Evolutionary conservation across 106 monocot species (phyloP), one percentile per base, ranked within the genome.

Genomic region (Dioscorea dumetorum): DNA sequence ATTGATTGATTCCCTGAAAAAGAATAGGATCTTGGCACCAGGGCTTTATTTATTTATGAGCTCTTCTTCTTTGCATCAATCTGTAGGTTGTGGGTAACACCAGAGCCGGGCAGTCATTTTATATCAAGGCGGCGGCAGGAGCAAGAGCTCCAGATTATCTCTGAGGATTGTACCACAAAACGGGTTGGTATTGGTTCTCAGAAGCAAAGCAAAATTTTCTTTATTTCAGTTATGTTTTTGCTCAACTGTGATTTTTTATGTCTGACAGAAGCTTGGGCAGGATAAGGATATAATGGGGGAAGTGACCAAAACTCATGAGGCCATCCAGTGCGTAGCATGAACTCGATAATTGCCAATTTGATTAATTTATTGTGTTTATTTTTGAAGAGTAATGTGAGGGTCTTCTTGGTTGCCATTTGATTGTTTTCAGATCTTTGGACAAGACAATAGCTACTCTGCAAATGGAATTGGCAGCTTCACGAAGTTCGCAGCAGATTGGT

Each of bases 381-480:
- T 67, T 67, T 48, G 49, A 20, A 4, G 41, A 63, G 28, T 67
- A 50, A 56, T 41, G 41, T 41, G 41, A 41, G 41, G 41, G 41
- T 41, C 41, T 0, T 41, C 3, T 28, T 28, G 28, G 41, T 10
- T 41, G 41, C 9, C 41, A 41, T 68, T 74, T 77, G 67, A 51
- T 35, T 71, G 33, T 20, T 73, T 54, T 10, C 75, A 97, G 95
- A 72, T 79, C 83, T 72, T 70, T 97, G 78, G 95, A 97, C 63
- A 97, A 89, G 76, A 78, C 91, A 8, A 91, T 95, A 57, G 80
- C 84, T 8, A 97, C 95, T 3, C 89, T 97, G 51, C 86, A 88
- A 69, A 97, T 92, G 89, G 95, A 97, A 69, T 73, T 97, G 58
- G 86, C 91, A 22, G 91, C 84, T 5, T 72, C 79, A 17, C 72